phyloP scores from a whole-genome alignment of 1,139 yeast species.

The Wickerhamomyces sp. region DNA sequence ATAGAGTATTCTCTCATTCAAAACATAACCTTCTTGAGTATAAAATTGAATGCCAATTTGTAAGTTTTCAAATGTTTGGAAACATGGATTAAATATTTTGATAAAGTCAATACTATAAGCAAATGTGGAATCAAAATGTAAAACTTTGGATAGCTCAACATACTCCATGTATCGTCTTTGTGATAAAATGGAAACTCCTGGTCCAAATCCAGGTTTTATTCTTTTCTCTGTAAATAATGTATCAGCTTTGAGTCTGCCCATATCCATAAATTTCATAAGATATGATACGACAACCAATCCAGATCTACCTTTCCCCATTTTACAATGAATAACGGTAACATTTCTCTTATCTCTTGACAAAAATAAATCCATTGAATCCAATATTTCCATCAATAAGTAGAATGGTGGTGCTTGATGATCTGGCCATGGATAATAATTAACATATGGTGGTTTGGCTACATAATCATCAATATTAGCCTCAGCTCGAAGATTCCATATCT shows the following conservation, averaged over 20 bases:
- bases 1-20: neutral
- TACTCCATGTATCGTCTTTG: slow-evolving; percentile 68
- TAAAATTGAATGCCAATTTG: neutral
- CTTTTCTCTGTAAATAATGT: slow-evolving; percentile 50
- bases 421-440: slow-evolving; percentile 36
- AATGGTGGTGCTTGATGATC: slow-evolving; percentile 83
- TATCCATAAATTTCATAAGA: slow-evolving; percentile 44
- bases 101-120: slow-evolving; percentile 18
- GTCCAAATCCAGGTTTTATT: slow-evolving; percentile 52
- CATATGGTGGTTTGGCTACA: slow-evolving; percentile 20
- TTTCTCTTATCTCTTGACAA: slow-evolving; percentile 31
- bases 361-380: slow-evolving; percentile 43
- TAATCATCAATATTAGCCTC: slow-evolving; percentile 54
- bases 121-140: slow-evolving; percentile 6
- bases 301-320: slow-evolving; percentile 89
- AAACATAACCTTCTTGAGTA: neutral
- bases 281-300: slow-evolving; percentile 76
- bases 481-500: slow-evolving; percentile 65
- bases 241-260: slow-evolving; percentile 43
- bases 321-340: slow-evolving; percentile 78
- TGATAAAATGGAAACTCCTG: slow-evolving; percentile 69
- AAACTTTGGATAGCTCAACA: slow-evolving; percentile 37
- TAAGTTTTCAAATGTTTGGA: neutral
- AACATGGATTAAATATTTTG: slow-evolving; percentile 13
- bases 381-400: slow-evolving; percentile 37